Percentiles rank a stretch among this genome's conserved stretches.
Conservation (phyloP, 2,329 filamentous ascomycete species). For the Fusarium coicis region DNA sequence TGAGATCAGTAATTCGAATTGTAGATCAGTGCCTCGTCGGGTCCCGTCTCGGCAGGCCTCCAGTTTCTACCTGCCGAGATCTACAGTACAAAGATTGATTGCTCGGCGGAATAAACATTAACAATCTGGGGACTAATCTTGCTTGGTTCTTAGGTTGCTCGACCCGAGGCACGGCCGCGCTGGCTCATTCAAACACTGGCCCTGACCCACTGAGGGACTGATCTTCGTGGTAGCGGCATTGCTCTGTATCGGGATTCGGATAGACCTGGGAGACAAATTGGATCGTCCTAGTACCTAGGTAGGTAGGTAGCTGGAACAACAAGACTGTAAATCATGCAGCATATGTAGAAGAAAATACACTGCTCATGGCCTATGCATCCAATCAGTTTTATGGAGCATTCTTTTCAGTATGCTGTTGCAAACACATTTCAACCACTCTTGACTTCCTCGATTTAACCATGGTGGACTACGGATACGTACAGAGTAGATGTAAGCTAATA, state of each 20-base stretch:
- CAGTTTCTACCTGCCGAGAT: slow-evolving; percentile 33
- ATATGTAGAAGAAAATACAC: background rate
- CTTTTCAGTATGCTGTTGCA: background rate
- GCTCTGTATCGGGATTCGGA: background rate
- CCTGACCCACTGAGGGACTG: slow-evolving; percentile 2
- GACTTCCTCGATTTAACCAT: background rate
- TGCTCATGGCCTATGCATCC: too few species aligned
- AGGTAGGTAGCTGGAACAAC: background rate
- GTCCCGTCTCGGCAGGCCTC: slow-evolving; percentile 16
- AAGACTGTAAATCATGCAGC: background rate
- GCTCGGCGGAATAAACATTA: slow-evolving; percentile 20
- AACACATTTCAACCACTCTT: background rate
- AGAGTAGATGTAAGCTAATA: background rate
- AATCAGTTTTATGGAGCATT: background rate
- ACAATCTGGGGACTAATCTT: slow-evolving; percentile 24
- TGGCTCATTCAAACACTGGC: background rate
- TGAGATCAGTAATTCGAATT: slow-evolving; percentile 14
- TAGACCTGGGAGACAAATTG: background rate
- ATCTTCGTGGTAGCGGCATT: background rate
- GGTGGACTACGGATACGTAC: background rate
- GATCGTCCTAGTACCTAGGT: background rate
- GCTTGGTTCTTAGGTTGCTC: background rate
- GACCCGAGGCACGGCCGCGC: background rate
- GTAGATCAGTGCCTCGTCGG: slow-evolving; percentile 33
- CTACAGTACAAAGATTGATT: slow-evolving; percentile 21